Evolutionary conservation across 2,329 filamentous ascomycete species (phyloP), one percentile per base, ranked within the genome.

Genomic region (Trichoderma sp.): DNA sequence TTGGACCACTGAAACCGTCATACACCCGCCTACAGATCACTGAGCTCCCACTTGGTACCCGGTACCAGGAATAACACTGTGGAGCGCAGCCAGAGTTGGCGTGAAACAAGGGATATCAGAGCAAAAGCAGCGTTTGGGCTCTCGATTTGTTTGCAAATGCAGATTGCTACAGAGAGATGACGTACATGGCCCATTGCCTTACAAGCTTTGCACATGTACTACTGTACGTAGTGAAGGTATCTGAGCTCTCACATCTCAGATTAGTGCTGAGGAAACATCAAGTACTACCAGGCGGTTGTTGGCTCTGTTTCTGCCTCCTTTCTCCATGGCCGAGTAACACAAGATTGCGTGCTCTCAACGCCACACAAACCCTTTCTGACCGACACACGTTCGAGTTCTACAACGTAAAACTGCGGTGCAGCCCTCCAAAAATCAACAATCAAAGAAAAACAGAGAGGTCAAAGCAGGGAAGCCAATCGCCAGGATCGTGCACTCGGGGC

Each of bases 401-500:
- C 50, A 21, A 14, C n/a, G 11, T 7, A 7, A 14, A 56, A 6
- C 21, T 24, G 21, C 3, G n/a, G 41, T 41, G 50, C 31, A 41
- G 18, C 67, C 67, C 53, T 33, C 67, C 3, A 41, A 18, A 29
- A 60, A 11, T 38, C 53, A 38, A 56, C 9, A 24, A 56, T 24
- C 21, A 56, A 56, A 21, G 5, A 14, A 14, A 56, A 29, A 29
- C 29, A 29, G 4, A 11, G 45, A 56, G 50, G 50, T 14, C 50
- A 59, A 33, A 24, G 18, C 12, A 29, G 9, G 29, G 31, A 53
- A 60, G 53, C 53, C 41, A 56, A 45, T 69, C 50, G 66, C 66
- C 50, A 59, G 66, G 66, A 69, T 69, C 66, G 35, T 38, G 66
- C 29, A 59, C 60, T 56, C 67, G 67, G 67, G 67, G 67, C 67